Evolutionary conservation across 1,284 basidiomycete species (phyloP).

Genomic region (Gomphus bonarii): DNA sequence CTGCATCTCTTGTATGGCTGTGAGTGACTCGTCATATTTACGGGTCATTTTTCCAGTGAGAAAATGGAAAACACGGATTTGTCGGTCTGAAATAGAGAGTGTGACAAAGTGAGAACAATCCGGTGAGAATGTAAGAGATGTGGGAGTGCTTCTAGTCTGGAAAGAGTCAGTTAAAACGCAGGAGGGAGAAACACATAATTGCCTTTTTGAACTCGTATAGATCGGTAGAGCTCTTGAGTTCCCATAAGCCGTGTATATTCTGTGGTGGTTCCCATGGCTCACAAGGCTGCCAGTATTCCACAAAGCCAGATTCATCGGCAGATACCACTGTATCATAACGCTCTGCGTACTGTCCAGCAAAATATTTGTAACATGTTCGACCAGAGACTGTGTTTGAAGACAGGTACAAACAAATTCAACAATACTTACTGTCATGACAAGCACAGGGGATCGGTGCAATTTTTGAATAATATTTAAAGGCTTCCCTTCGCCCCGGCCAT

Average conservation of each 20-base stretch:
- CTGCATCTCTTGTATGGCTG: conserved; percentile 94
- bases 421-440: conserved; percentile 74
- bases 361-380: not conserved
- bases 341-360: conserved; percentile 69
- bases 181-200: not conserved
- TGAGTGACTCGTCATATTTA: conserved; percentile 91
- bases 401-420: no score
- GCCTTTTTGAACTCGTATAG: conserved; percentile 99
- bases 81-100: conserved; percentile 85
- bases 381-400: not conserved
- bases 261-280: conserved; percentile 83
- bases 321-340: conserved; percentile 88
- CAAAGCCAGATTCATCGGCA: conserved; percentile 88
- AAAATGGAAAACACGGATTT: conserved; percentile 91
- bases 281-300: conserved; percentile 92
- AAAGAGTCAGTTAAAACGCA: not conserved
- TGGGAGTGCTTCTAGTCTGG: conserved; percentile 84
- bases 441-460: conserved; percentile 82
- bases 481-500: conserved; percentile 77
- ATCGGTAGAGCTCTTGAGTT: conserved; percentile 86
- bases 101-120: conserved; percentile 84
- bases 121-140: conserved; percentile 85
- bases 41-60: conserved; percentile 82
- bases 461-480: conserved; percentile 67
- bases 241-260: conserved; percentile 74